Conservation (phyloP, 2,329 filamentous ascomycete genomes). For the Clarireedia hainanense region DNA sequence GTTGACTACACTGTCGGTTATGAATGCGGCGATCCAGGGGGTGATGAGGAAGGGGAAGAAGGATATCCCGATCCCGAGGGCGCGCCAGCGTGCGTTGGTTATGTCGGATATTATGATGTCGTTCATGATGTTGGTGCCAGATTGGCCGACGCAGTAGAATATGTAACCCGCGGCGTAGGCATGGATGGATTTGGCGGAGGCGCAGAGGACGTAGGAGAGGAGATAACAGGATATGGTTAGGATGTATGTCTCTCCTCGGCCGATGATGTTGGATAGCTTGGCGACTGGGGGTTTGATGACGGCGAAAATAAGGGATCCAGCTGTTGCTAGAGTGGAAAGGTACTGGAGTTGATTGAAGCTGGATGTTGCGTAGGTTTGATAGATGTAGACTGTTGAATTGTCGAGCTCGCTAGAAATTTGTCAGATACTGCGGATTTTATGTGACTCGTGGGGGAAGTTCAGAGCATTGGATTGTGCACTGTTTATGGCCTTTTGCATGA, state of each 20-base stretch:
- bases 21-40: constrained; percentile 46
- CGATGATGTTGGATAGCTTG: constrained; percentile 54
- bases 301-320: constrained; percentile 35
- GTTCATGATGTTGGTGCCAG: constrained; percentile 51
- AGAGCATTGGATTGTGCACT: too few species aligned
- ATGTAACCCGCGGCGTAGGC: constrained; percentile 46
- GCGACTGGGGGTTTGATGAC: constrained; percentile 53
- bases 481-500: too few species aligned
- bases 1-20: constrained; percentile 36
- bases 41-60: constrained; percentile 48
- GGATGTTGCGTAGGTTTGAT: constrained; percentile 30
- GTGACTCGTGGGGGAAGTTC: too few species aligned
- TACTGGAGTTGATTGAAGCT: constrained; percentile 28
- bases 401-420: constrained; percentile 22
- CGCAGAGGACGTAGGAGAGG: constrained; percentile 50
- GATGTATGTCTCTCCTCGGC: constrained; percentile 52
- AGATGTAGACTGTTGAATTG: constrained; percentile 27
- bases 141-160: constrained; percentile 51
- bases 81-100: constrained; percentile 44
- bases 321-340: constrained; percentile 27
- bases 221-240: constrained; percentile 46
- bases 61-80: constrained; percentile 40
- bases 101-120: constrained; percentile 58
- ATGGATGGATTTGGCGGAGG: constrained; percentile 43
- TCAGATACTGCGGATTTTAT: background rate